These are phyloP conservation scores for Monosporozyma aquatica DNA, from an alignment of 805 yeast genomes.

Conservation along the genomic window DNA sequence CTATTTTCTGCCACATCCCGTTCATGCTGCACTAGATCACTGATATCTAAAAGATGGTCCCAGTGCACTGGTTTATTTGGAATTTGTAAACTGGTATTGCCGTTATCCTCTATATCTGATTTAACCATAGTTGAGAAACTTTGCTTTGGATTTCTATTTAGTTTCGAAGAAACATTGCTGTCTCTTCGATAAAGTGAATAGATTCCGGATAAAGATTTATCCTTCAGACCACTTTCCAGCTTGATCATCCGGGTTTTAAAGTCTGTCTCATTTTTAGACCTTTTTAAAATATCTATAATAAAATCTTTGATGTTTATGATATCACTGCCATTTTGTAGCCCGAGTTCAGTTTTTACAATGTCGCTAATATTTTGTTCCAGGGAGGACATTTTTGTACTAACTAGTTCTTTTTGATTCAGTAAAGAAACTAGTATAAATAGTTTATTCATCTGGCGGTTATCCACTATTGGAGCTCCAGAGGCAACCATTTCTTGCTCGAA, in stretches of 20 bases:
- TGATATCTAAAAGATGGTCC: constrained; percentile 12
- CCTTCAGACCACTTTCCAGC: constrained; percentile 19
- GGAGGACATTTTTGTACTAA: constrained; percentile 34
- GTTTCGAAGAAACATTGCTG: background rate
- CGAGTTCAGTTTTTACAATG: constrained; percentile 11
- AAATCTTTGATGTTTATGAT: constrained; percentile 20
- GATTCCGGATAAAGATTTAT: constrained; percentile 7
- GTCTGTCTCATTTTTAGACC: constrained; percentile 7
- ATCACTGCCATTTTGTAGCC: constrained; percentile 6
- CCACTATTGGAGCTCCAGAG: background rate
- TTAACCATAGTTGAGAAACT: background rate
- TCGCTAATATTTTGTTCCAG: background rate
- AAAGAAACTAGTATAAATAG: background rate
- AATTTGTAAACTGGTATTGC: constrained; percentile 6
- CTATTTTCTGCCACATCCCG: constrained; percentile 2
- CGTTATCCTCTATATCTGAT: background rate
- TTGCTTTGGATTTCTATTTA: background rate
- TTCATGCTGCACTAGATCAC: constrained; percentile 9
- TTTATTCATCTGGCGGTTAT: background rate
- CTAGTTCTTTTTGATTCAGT: constrained; percentile 12
- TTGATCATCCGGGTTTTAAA: constrained; percentile 13
- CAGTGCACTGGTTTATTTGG: constrained; percentile 16
- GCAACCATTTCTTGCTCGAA: background rate
- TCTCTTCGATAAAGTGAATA: constrained; percentile 4
- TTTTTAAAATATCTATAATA: constrained; percentile 13